Conservation (phyloP, 805 yeast species). For the Yarrowia divulgata region DNA sequence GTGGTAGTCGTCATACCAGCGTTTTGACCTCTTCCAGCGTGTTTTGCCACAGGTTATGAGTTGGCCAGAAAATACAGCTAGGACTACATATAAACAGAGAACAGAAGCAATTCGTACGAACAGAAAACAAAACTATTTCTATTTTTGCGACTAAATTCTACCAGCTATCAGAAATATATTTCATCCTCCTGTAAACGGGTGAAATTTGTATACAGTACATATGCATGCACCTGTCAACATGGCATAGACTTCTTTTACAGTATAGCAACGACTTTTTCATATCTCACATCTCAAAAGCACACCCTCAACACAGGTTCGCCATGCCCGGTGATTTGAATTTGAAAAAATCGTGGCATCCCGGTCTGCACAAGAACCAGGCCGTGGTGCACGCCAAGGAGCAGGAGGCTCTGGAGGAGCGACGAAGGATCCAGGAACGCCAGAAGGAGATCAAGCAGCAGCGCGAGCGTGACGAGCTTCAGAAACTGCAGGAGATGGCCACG, state of each 20-base stretch:
- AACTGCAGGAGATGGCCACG: slow-evolving; percentile 54
- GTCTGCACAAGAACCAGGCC: slow-evolving; percentile 79
- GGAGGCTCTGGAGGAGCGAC: slow-evolving; percentile 72
- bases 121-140: too few species aligned
- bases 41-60: too few species aligned
- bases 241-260: neutral
- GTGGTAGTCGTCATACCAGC: too few species aligned
- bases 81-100: too few species aligned
- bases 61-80: too few species aligned
- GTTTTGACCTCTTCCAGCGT: too few species aligned
- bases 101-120: too few species aligned
- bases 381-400: slow-evolving; percentile 87
- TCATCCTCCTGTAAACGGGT: too few species aligned
- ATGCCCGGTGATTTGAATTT: slow-evolving; percentile 81
- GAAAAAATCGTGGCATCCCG: slow-evolving; percentile 97
- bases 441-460: slow-evolving; percentile 68
- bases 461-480: slow-evolving; percentile 63
- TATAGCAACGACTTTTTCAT: neutral
- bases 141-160: too few species aligned
- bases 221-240: too few species aligned
- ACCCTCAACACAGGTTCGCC: neutral
- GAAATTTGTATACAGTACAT: too few species aligned
- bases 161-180: too few species aligned
- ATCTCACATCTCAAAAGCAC: neutral
- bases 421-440: slow-evolving; percentile 66